phyloP scores from a whole-genome alignment of 1,284 basidiomycete species.

The Marasmius sp. region DNA sequence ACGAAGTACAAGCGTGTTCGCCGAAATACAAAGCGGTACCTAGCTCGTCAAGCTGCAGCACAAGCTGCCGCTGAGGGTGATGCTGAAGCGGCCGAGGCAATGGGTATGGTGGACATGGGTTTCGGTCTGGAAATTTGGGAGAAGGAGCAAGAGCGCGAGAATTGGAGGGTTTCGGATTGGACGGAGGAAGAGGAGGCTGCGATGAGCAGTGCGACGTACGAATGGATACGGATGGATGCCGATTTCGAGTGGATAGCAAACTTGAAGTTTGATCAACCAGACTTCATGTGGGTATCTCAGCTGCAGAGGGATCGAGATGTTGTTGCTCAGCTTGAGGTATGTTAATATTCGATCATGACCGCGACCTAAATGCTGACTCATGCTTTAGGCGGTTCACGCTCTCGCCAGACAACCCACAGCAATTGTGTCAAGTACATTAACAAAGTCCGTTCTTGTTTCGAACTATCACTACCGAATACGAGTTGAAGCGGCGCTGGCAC shows the following conservation, averaged over 20 bases:
- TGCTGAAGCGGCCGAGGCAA: conserved; percentile 88
- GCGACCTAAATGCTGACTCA: conserved; percentile 10
- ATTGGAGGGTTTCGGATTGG: conserved; percentile 98
- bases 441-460: conserved; percentile 90
- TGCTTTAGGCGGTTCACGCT: conserved; percentile 76
- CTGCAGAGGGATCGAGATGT: conserved; percentile 96
- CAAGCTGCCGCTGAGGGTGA: conserved; percentile 92
- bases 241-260: conserved; percentile 98
- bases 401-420: conserved; percentile 82
- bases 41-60: conserved; percentile 91
- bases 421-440: conserved; percentile 90
- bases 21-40: conserved; percentile 91
- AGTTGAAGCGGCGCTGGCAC: conserved; percentile 88
- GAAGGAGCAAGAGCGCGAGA: conserved; percentile 87
- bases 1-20: conserved; percentile 99
- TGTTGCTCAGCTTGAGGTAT: conserved; percentile 94
- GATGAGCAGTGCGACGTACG: conserved; percentile 95
- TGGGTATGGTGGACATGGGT: conserved; percentile 92
- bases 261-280: conserved; percentile 92
- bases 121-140: conserved; percentile 98
- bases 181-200: conserved; percentile 93
- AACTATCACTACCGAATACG: conserved; percentile 98
- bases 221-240: conserved; percentile 99
- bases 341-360: conserved; percentile 22
- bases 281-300: conserved; percentile 99